Evolutionary conservation across 495 filamentous ascomycete genomes (phyloP).

Genomic region (Haplographium delicatum): DNA sequence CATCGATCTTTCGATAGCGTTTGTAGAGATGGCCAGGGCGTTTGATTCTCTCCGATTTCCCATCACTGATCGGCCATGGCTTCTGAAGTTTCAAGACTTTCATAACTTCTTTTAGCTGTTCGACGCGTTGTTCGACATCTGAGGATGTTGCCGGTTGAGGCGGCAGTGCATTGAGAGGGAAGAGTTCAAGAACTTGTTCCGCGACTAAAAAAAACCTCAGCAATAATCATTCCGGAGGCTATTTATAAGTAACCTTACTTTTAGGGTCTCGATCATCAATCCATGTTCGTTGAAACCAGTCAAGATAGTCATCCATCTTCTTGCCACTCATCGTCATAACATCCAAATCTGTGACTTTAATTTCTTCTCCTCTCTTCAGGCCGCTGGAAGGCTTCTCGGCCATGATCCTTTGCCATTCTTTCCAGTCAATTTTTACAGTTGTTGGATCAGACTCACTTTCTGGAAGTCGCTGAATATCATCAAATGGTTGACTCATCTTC

Average conservation of each 20-base stretch:
- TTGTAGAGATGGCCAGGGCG: conserved; percentile 53
- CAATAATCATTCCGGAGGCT: not conserved
- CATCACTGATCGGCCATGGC: conserved; percentile 23
- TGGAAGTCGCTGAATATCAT: conserved; percentile 54
- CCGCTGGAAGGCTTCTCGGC: conserved; percentile 33
- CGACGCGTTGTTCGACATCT: conserved; percentile 8
- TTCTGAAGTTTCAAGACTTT: conserved; percentile 13
- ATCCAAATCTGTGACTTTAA: conserved; percentile 57
- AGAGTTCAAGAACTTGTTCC: conserved; percentile 39
- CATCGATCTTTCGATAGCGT: conserved; percentile 50
- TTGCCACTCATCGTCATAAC: conserved; percentile 60
- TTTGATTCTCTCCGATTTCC: conserved; percentile 22
- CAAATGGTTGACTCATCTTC: conserved; percentile 76
- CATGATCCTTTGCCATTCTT: conserved; percentile 58
- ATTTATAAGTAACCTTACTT: conserved; percentile 28
- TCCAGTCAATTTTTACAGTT: conserved; percentile 63
- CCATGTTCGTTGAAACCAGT: conserved; percentile 82
- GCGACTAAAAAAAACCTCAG: conserved; percentile 17
- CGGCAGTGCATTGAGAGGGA: conserved; percentile 32
- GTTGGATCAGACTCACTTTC: conserved; percentile 53
- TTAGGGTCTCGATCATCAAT: conserved; percentile 42
- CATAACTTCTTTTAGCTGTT: conserved; percentile 23
- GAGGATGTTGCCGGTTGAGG: conserved; percentile 1
- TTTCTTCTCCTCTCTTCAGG: conserved; percentile 22
- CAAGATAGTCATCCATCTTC: conserved; percentile 77